These are phyloP conservation scores for Annulohypoxylon nitens DNA, from an alignment of 495 filamentous ascomycete species.

Conservation along the genomic window DNA sequence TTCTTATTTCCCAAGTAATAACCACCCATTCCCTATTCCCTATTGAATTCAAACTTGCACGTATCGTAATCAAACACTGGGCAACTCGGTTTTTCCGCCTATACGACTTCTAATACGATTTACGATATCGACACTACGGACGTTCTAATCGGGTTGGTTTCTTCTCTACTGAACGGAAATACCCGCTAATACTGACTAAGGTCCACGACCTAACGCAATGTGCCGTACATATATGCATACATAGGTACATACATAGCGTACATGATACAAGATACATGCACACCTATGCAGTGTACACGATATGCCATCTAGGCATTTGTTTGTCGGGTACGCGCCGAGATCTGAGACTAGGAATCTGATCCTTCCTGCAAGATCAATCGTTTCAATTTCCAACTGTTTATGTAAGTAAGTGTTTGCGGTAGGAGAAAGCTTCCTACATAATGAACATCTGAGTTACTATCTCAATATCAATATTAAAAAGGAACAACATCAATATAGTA, in stretches of 20 bases:
- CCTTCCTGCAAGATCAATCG: constrained; percentile 40
- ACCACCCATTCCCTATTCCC: not conserved
- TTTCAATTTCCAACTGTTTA: constrained; percentile 21
- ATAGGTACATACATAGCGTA: not conserved
- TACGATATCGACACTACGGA: not conserved
- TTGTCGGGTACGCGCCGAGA: constrained; percentile 25
- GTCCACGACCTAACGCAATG: not conserved
- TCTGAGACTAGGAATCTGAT: constrained; percentile 38
- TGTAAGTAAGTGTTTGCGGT: not conserved
- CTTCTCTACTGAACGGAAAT: constrained; percentile 13
- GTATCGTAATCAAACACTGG: not conserved
- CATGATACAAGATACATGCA: not conserved
- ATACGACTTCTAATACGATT: not conserved
- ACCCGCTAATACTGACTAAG: constrained; percentile 15
- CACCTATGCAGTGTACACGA: not conserved
- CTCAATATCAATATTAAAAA: not conserved
- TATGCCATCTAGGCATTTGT: not conserved
- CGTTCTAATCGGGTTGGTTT: not conserved
- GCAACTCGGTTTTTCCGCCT: not conserved
- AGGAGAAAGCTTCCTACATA: not conserved
- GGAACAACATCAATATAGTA: not conserved
- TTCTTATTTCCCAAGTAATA: constrained; percentile 22
- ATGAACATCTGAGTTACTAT: not conserved
- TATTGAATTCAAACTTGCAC: not conserved
- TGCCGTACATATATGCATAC: constrained; percentile 12